phyloP scores from a whole-genome alignment of 2,329 filamentous ascomycete genomes.

The Colletotrichum somersetense region DNA sequence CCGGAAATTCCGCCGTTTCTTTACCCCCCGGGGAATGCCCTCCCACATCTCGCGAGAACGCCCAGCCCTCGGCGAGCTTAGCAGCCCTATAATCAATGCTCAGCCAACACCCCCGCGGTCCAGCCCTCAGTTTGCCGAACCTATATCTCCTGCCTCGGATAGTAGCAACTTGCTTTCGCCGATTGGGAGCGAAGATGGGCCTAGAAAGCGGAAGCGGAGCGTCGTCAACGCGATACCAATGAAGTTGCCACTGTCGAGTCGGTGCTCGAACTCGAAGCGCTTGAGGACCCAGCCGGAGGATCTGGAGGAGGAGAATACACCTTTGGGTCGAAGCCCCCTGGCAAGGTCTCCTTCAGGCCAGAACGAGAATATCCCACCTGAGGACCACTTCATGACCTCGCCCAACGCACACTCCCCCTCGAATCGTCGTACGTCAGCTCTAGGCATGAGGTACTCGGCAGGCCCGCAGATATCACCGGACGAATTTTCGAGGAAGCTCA shows the following conservation, averaged over 20 bases:
- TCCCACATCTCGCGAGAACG: slow-evolving; percentile 54
- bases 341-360: slow-evolving; percentile 10
- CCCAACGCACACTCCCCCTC: slow-evolving; percentile 30
- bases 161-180: slow-evolving; percentile 26
- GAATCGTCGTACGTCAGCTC: not conserved
- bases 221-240: slow-evolving; percentile 35
- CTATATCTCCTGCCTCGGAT: slow-evolving; percentile 30
- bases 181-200: slow-evolving; percentile 33
- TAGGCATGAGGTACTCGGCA: slow-evolving; percentile 9
- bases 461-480: slow-evolving; percentile 30
- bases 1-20: slow-evolving; percentile 66
- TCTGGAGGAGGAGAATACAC: slow-evolving; percentile 23
- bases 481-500: slow-evolving; percentile 37
- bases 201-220: slow-evolving; percentile 42
- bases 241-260: slow-evolving; percentile 33
- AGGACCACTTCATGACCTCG: slow-evolving; percentile 24
- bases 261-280: slow-evolving; percentile 24
- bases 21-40: slow-evolving; percentile 61
- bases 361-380: slow-evolving; percentile 12
- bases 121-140: slow-evolving; percentile 13
- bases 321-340: slow-evolving; percentile 28
- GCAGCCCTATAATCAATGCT: slow-evolving; percentile 54
- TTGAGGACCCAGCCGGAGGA: slow-evolving; percentile 26
- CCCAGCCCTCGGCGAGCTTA: slow-evolving; percentile 57
- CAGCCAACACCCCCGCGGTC: slow-evolving; percentile 39